Evolutionary conservation across 176 grass and related monocot genomes (phyloP).

Genomic region (Aegilops tauschii): DNA sequence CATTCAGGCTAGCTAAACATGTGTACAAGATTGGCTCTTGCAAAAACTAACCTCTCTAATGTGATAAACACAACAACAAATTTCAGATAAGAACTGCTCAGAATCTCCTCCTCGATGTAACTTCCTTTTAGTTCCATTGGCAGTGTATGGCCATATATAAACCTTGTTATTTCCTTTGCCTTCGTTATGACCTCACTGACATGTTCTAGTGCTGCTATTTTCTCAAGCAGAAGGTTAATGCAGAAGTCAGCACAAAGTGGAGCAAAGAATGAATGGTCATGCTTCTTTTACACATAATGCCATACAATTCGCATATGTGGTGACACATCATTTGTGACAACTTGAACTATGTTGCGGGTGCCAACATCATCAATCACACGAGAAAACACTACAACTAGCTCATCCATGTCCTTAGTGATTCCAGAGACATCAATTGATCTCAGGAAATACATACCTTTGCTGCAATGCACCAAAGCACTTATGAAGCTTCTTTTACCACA

Average conservation of each 20-base stretch:
- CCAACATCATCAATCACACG: conserved; percentile 61
- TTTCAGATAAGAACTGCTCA: conserved; percentile 47
- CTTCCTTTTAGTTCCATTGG: conserved; percentile 41
- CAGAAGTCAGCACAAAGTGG: conserved; percentile 70
- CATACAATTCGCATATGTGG: conserved; percentile 60
- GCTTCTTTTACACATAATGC: conserved; percentile 49
- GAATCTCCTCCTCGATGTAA: conserved; percentile 42
- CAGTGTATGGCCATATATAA: conserved; percentile 54
- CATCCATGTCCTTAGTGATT: conserved; percentile 51
- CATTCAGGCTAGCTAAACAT: conserved; percentile 54
- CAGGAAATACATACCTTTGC: conserved; percentile 58
- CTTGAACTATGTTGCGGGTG: conserved; percentile 57
- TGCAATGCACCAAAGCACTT: conserved; percentile 59
- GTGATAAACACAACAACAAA: conserved; percentile 60
- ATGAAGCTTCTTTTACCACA: conserved; percentile 51
- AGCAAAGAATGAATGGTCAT: conserved; percentile 45
- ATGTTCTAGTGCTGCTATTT: conserved; percentile 51
- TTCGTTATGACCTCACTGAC: conserved; percentile 44
- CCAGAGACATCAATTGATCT: conserved; percentile 64
- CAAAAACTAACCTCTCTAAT: conserved; percentile 49
- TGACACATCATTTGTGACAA: conserved; percentile 58
- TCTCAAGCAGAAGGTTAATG: conserved; percentile 64
- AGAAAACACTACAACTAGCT: conserved; percentile 39
- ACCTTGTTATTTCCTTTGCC: conserved; percentile 61
- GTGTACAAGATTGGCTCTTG: conserved; percentile 42